Percentiles rank a stretch among this genome's conserved stretches.
Conservation (phyloP, 2,329 filamentous ascomycete genomes). For the Neocucurbitaria cava region DNA sequence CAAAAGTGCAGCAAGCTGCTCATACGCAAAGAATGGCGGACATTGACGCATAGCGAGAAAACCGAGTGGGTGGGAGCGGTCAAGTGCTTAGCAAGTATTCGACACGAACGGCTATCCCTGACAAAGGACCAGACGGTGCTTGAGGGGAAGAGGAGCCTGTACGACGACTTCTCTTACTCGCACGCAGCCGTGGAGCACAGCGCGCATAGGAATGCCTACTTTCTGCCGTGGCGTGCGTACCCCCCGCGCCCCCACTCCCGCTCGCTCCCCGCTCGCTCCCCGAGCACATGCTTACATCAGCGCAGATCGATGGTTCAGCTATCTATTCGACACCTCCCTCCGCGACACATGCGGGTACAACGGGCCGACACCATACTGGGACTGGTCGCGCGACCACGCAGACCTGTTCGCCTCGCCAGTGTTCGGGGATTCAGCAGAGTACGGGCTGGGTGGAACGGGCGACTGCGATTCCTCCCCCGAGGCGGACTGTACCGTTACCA, state of each 20-base stretch:
- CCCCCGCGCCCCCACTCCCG: neutral
- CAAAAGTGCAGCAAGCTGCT: constrained; percentile 4
- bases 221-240: constrained; percentile 5
- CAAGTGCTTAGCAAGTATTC: constrained; percentile 9
- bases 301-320: constrained; percentile 6
- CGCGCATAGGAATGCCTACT: constrained; percentile 8
- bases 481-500: constrained; percentile 5
- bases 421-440: constrained; percentile 24
- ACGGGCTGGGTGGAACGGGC: constrained; percentile 4
- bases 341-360: constrained; percentile 2
- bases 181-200: constrained; percentile 7
- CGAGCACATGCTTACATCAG: constrained; percentile 1
- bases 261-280: too few relatives aligned
- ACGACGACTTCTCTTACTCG: constrained; percentile 9
- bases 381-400: constrained; percentile 42
- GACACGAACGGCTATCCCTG: constrained; percentile 4
- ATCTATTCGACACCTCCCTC: constrained; percentile 7
- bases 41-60: constrained; percentile 1
- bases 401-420: constrained; percentile 29
- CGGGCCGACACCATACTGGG: constrained; percentile 38
- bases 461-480: neutral
- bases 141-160: constrained; percentile 5
- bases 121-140: constrained; percentile 5
- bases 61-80: constrained; percentile 5
- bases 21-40: constrained; percentile 6